These are phyloP conservation scores for Porodaedalea pini DNA, from an alignment of 1,284 basidiomycete species.

Conservation along the genomic window DNA sequence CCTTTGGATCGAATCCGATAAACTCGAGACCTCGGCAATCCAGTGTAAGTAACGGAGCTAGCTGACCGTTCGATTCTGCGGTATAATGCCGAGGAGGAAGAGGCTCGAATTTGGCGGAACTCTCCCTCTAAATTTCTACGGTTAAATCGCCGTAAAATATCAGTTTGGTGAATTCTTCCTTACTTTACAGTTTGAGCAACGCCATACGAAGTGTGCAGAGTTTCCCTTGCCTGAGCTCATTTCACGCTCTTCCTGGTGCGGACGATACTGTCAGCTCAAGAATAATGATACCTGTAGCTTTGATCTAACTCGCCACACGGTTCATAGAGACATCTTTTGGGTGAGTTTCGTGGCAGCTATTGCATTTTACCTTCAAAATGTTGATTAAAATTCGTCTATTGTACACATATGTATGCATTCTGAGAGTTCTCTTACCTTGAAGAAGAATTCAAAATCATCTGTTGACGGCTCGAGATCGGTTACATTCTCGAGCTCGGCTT, in stretches of 20 bases:
- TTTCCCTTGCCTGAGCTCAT: constrained; percentile 62
- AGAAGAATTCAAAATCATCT: constrained; percentile 73
- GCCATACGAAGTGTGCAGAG: constrained; percentile 77
- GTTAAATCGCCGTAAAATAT: neutral
- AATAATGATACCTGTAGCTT: neutral
- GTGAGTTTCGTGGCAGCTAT: constrained; percentile 69
- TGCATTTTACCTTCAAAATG: constrained; percentile 68
- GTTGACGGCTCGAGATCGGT: constrained; percentile 59
- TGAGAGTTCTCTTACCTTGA: constrained; percentile 47
- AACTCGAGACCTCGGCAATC: constrained; percentile 82
- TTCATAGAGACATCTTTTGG: constrained; percentile 68
- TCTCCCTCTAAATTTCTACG: constrained; percentile 43
- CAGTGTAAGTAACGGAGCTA: constrained; percentile 58
- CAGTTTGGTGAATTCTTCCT: neutral
- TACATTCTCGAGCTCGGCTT: constrained; percentile 75
- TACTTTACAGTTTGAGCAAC: constrained; percentile 64
- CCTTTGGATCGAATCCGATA: constrained; percentile 63
- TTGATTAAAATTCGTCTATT: too few species aligned
- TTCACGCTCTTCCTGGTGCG: constrained; percentile 55
- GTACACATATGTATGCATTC: neutral
- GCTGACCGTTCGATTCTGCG: constrained; percentile 52
- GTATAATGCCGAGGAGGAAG: constrained; percentile 52
- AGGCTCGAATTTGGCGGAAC: constrained; percentile 72
- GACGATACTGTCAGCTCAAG: neutral
- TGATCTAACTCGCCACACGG: constrained; percentile 44